Percentiles rank a stretch among this genome's conserved stretches.
These are phyloP conservation scores for Aspergillus caelatus DNA, from an alignment of 2,329 filamentous ascomycete species.

Conservation along the genomic window DNA sequence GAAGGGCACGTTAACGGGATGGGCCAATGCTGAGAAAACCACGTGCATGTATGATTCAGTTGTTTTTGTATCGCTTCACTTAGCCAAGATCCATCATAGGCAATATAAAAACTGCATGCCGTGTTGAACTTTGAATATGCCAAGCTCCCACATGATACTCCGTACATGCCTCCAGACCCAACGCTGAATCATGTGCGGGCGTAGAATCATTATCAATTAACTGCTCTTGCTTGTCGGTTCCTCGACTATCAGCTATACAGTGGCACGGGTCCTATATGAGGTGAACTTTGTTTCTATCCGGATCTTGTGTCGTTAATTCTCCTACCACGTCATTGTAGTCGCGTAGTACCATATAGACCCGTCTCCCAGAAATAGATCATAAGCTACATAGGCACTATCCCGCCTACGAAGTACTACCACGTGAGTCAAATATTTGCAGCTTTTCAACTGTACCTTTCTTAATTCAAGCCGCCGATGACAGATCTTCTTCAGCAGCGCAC, in stretches of 20 bases:
- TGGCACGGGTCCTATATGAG: no score
- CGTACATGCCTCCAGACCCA: not conserved
- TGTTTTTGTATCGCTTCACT: not conserved
- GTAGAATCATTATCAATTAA: not conserved
- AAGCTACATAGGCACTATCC: not conserved
- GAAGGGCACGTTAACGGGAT: not conserved
- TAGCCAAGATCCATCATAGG: not conserved
- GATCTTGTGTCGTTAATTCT: no score
- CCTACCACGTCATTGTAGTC: not conserved
- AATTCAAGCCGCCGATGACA: not conserved
- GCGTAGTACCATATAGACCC: not conserved
- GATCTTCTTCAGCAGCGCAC: not conserved
- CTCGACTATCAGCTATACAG: no score
- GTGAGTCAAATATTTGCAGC: not conserved
- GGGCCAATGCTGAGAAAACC: not conserved
- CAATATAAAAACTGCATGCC: not conserved
- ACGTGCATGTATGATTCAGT: not conserved
- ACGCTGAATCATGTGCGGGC: not conserved
- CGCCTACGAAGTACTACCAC: not conserved
- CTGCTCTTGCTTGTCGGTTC: no score
- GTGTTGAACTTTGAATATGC: not conserved
- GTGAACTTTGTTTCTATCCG: no score
- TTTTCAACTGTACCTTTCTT: not conserved
- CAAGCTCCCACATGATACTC: not conserved
- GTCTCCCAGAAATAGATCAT: not conserved